A percentile compares a stretch with the other conserved stretches of the same genome.
These are phyloP conservation scores for Polygonum aviculare DNA, from an alignment of 148 eudicot genomes.

Conservation along the genomic window DNA sequence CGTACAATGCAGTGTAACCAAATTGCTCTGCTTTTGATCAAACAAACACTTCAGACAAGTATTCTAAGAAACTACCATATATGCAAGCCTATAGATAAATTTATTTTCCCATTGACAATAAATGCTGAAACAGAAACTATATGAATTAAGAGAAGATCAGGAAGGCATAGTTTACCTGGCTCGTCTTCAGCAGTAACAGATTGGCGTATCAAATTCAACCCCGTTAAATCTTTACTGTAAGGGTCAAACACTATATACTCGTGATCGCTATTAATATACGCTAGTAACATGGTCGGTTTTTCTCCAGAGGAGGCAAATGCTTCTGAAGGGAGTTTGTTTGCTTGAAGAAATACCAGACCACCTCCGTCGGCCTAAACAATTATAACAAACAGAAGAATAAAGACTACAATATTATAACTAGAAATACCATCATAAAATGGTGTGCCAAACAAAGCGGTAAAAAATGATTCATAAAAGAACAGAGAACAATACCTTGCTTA, in stretches of 20 bases:
- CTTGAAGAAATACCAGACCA: constrained; percentile 50
- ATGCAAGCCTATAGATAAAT: neutral
- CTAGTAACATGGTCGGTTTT: constrained; percentile 34
- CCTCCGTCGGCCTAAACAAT: constrained; percentile 66
- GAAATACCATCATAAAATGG: no score
- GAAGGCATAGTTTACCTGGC: constrained; percentile 31
- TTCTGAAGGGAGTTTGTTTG: constrained; percentile 24
- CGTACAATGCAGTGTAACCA: constrained; percentile 71
- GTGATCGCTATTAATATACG: constrained; percentile 49
- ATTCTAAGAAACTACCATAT: neutral
- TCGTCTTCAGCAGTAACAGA: constrained; percentile 23
- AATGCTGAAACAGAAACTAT: neutral
- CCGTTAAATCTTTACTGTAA: constrained; percentile 26
- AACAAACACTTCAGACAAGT: neutral
- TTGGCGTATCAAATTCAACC: constrained; percentile 20
- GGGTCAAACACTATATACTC: constrained; percentile 79
- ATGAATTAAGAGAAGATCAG: neutral
- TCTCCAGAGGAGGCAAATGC: constrained; percentile 29
- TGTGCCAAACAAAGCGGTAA: neutral
- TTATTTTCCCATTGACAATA: neutral
- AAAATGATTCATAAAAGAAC: neutral
- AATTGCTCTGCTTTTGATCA: constrained; percentile 26
- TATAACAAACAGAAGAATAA: neutral
- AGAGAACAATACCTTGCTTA: constrained; percentile 48
- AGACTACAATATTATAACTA: neutral